phyloP scores from a whole-genome alignment of 768 basidiomycete species.

The Clavaria fumosa region DNA sequence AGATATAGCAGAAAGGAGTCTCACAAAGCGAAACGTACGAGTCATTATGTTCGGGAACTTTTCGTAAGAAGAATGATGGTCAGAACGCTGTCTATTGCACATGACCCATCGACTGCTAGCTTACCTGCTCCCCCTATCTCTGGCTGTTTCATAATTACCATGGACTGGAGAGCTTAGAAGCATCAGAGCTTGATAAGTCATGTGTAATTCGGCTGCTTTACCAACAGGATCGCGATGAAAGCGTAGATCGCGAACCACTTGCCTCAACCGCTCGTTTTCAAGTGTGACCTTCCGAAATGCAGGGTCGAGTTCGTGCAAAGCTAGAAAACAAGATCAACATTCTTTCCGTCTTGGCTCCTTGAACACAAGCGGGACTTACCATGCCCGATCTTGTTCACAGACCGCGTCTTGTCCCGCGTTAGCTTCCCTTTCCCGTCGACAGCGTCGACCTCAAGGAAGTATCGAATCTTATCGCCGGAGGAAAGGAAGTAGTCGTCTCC shows the following conservation, averaged over 20 bases:
- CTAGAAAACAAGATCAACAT: constrained; percentile 22
- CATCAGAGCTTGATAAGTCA: background rate
- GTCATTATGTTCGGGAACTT: constrained; percentile 87
- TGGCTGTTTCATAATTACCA: constrained; percentile 93
- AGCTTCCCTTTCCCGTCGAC: constrained; percentile 56
- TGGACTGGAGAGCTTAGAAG: constrained; percentile 67
- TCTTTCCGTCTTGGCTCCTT: background rate
- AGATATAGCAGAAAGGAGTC: constrained; percentile 2
- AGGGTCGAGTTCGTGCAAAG: constrained; percentile 74
- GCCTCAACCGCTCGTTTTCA: constrained; percentile 55
- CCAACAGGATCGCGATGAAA: constrained; percentile 80
- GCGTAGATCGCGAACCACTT: constrained; percentile 59
- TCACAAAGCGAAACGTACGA: constrained; percentile 39
- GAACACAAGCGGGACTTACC: constrained; percentile 27
- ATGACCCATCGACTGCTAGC: constrained; percentile 8
- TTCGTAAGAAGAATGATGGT: constrained; percentile 1
- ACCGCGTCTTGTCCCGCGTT: constrained; percentile 49
- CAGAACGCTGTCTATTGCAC: background rate
- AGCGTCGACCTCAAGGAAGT: constrained; percentile 87
- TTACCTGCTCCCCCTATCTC: constrained; percentile 85
- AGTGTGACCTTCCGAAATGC: constrained; percentile 67
- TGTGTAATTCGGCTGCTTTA: constrained; percentile 18
- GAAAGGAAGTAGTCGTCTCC: constrained; percentile 89
- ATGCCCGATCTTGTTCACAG: constrained; percentile 94
- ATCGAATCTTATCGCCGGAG: constrained; percentile 90